Conservation (phyloP, 148 eudicot species). For the Polygonum maritimum region DNA sequence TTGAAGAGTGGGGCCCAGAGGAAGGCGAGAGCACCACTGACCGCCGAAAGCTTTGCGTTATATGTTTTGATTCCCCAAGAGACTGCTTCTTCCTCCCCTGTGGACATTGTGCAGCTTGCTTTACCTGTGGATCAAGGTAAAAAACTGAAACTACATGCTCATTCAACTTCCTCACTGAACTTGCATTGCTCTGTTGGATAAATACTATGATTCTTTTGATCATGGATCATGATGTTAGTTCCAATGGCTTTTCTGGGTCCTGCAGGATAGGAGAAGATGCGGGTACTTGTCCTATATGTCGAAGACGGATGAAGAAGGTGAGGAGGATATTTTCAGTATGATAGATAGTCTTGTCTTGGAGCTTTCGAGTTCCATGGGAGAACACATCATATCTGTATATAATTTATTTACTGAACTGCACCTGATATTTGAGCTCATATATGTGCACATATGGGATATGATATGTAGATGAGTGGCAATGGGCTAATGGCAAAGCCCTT, state of each 20-base stretch:
- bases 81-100: conserved; percentile 63
- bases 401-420: background rate
- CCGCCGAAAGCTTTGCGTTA: conserved; percentile 31
- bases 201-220: background rate
- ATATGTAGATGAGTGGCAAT: background rate
- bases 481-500: background rate
- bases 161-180: background rate
- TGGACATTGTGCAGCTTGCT: conserved; percentile 58
- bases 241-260: background rate
- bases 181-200: background rate
- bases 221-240: background rate
- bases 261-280: conserved; percentile 70
- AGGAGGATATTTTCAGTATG: conserved; percentile 61
- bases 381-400: background rate
- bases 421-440: background rate
- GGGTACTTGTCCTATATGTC: conserved; percentile 63
- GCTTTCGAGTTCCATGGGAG: background rate
- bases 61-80: conserved; percentile 47
- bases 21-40: conserved; percentile 24
- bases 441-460: background rate
- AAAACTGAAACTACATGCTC: background rate
- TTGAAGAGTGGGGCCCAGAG: conserved; percentile 21
- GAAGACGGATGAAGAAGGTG: conserved; percentile 64
- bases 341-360: background rate
- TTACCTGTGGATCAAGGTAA: conserved; percentile 55